These are phyloP conservation scores for Salix koriyanagi DNA, from an alignment of 345 rosid genomes.

Conservation along the genomic window DNA sequence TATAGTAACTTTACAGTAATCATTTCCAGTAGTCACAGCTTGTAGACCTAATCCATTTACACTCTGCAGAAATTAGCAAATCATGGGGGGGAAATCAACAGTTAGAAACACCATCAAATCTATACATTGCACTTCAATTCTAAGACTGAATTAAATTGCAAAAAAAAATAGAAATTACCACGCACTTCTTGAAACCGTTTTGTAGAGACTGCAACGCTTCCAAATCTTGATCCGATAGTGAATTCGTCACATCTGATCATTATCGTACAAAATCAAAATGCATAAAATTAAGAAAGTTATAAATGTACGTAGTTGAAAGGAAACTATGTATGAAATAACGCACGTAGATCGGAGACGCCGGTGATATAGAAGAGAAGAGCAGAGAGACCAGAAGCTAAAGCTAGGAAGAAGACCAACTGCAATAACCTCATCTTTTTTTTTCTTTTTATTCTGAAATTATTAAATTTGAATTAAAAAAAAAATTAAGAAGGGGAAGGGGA, in stretches of 20 bases:
- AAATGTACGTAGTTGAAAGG: not conserved
- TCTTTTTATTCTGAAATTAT: not conserved
- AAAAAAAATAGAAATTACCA: constrained; percentile 38
- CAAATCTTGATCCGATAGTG: constrained; percentile 59
- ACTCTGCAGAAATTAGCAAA: constrained; percentile 41
- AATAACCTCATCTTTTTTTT: constrained; percentile 51
- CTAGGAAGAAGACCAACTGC: constrained; percentile 51
- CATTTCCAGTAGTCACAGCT: constrained; percentile 47
- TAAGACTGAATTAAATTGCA: not conserved
- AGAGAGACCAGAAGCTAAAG: constrained; percentile 61
- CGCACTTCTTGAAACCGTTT: constrained; percentile 72
- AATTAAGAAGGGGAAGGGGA: not conserved
- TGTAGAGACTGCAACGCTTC: constrained; percentile 64
- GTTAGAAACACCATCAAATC: not conserved
- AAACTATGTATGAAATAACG: not conserved
- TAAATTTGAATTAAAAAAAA: not conserved
- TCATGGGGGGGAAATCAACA: not conserved
- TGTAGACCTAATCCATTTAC: constrained; percentile 87
- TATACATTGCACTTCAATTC: not conserved
- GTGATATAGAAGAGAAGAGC: constrained; percentile 73
- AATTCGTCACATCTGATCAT: constrained; percentile 45
- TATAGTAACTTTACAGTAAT: constrained; percentile 59
- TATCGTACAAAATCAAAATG: not conserved
- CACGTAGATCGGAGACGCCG: constrained; percentile 71
- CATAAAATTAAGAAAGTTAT: not conserved